Evolutionary conservation across 139 green algal genomes (phyloP), one percentile per base, ranked within the genome.

Genomic region (Coccomyxa sp.): DNA sequence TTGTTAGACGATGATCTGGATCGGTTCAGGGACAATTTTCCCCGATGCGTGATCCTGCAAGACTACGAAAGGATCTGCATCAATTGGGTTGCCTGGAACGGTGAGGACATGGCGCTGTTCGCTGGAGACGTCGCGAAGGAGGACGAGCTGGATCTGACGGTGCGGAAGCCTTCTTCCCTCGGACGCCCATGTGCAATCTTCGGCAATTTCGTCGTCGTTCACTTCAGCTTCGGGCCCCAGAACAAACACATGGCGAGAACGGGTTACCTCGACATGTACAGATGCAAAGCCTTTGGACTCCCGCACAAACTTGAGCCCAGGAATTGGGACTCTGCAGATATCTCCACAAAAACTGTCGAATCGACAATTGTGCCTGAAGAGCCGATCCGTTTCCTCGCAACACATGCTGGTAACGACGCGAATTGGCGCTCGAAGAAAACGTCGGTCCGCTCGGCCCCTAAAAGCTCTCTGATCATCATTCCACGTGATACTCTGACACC

Each of bases 271-370:
- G 44, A 58, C 44, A 58, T 58, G 44, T 58, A 58, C 44, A 58
- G 44, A 58, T 58, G 44, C 44, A 58, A 58, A 58, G 44, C 44
- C 44, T 58, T 58, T 58, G 44, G 44, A 58, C 44, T 58, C 44
- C 44, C 44, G 44, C 44, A 58, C 44, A 58, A 58, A 14, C 44
- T 58, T 58, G 44, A 58, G 44, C 44, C 44, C 44, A 58, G 44
- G 44, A 58, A 58, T 58, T 58, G 44, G 44, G 44, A 58, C 44
- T 27, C 44, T 58, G 44, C 44, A 27, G 44, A 58, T 58, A 58
- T 58, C 44, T 58, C 44, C 44, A 58, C 44, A 58, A 58, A 58
- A 58, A 58, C 44, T 58, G 44, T 58, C 44, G 44, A 58, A 58
- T 58, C 44, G 44, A 58, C 44, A 58, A 58, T 58, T 58, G 44